A percentile compares a stretch with the other conserved stretches of the same genome.
These are phyloP conservation scores for Agrostemma githago DNA, from an alignment of 148 eudicot species.

Conservation along the genomic window DNA sequence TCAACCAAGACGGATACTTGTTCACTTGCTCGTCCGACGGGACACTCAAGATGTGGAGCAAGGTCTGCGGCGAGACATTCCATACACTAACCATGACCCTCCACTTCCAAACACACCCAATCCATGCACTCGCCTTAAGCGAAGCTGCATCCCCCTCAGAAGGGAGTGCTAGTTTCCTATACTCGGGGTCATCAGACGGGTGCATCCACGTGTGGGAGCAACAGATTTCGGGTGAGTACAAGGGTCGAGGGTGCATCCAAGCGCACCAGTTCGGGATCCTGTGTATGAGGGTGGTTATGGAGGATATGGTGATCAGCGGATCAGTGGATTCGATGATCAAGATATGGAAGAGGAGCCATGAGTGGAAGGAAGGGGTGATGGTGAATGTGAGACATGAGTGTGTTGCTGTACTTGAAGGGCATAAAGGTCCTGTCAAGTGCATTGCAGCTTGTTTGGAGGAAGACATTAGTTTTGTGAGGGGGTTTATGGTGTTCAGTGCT, in stretches of 20 bases:
- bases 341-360: conserved; percentile 42
- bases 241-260: conserved; percentile 46
- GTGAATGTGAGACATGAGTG: conserved; percentile 40
- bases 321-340: conserved; percentile 59
- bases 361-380: too few species aligned
- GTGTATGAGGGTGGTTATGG: conserved; percentile 38
- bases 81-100: conserved; percentile 58
- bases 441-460: conserved; percentile 40
- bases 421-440: conserved; percentile 60
- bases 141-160: not conserved
- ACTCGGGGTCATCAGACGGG: conserved; percentile 65
- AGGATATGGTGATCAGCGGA: conserved; percentile 50
- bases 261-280: conserved; percentile 58
- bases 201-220: conserved; percentile 57
- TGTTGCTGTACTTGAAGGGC: conserved; percentile 55
- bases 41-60: conserved; percentile 56
- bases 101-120: conserved; percentile 45
- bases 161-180: conserved; percentile 37
- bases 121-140: conserved; percentile 55
- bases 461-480: conserved; percentile 21
- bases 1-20: conserved; percentile 58
- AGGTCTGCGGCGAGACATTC: conserved; percentile 41
- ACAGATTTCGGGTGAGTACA: conserved; percentile 46
- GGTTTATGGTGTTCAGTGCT: conserved; percentile 48
- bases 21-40: conserved; percentile 68